A percentile compares a stretch with the other conserved stretches of the same genome.
phyloP scores from a whole-genome alignment of 768 basidiomycete species.

The Agaricus blazei region DNA sequence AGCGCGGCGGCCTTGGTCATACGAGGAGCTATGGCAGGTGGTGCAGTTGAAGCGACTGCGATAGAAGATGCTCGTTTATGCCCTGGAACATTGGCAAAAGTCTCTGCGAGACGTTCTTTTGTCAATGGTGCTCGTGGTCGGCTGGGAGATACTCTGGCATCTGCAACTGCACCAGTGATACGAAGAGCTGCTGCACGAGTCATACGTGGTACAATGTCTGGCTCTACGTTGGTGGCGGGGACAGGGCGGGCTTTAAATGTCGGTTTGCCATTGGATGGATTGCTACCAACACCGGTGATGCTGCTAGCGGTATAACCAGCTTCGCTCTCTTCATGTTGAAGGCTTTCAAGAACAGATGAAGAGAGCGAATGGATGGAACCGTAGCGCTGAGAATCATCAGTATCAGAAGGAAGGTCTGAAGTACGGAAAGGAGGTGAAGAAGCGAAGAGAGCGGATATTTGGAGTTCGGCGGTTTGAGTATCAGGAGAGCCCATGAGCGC shows the following conservation, averaged over 20 bases:
- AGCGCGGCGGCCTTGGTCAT: constrained; percentile 75
- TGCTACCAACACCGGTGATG: constrained; percentile 34
- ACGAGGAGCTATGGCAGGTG: constrained; percentile 66
- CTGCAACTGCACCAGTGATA: constrained; percentile 44
- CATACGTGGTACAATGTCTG: constrained; percentile 73
- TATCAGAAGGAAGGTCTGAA: constrained; percentile 49
- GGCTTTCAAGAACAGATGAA: constrained; percentile 35
- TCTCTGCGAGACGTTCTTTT: constrained; percentile 56
- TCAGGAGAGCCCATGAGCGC: constrained; percentile 72
- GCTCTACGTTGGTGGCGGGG: constrained; percentile 54
- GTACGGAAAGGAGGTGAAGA: constrained; percentile 80
- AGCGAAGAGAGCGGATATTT: constrained; percentile 73
- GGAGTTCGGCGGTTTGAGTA: constrained; percentile 64
- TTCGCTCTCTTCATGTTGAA: constrained; percentile 36
- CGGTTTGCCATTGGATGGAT: constrained; percentile 38
- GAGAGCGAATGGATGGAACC: constrained; percentile 39
- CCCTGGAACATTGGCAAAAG: constrained; percentile 76
- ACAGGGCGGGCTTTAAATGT: constrained; percentile 64
- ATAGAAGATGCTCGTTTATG: constrained; percentile 73
- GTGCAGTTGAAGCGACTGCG: constrained; percentile 66
- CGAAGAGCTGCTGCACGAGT: constrained; percentile 73
- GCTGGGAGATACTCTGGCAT: constrained; percentile 28
- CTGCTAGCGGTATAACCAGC: constrained; percentile 38
- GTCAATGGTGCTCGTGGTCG: constrained; percentile 48
- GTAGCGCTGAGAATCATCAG: constrained; percentile 23